phyloP scores from a whole-genome alignment of 2,329 filamentous ascomycete genomes.

The Penicillium nordicum region DNA sequence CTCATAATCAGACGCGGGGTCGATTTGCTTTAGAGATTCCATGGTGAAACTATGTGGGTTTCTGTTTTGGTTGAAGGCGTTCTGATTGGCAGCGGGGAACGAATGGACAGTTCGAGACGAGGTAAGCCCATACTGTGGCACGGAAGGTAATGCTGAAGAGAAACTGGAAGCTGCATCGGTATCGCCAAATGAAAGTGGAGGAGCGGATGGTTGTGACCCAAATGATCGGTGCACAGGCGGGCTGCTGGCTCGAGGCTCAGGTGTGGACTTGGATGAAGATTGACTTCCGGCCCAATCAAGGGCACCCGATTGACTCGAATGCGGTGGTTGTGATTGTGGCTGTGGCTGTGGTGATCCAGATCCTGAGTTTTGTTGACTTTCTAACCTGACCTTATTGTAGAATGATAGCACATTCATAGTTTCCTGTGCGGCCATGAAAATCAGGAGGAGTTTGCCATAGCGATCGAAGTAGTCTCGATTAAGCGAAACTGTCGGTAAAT shows the following conservation, averaged over 20 bases:
- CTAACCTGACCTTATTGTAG: conserved; percentile 15
- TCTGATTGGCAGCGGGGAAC: conserved; percentile 3
- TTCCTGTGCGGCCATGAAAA: conserved; percentile 41
- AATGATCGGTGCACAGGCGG: conserved; percentile 21
- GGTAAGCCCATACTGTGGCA: conserved; percentile 22
- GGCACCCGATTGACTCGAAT: conserved; percentile 1
- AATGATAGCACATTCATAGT: conserved; percentile 30
- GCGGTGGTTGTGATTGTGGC: conserved; percentile 13
- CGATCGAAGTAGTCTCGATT: conserved; percentile 38
- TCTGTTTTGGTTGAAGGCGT: conserved; percentile 8
- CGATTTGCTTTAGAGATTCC: conserved; percentile 30
- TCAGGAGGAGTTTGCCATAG: conserved; percentile 38
- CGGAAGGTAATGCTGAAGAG: conserved; percentile 22
- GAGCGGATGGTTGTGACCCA: conserved; percentile 19
- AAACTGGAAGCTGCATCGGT: conserved; percentile 28
- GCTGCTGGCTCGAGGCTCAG: conserved; percentile 12
- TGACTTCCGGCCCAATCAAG: conserved; percentile 6
- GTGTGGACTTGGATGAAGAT: conserved; percentile 5
- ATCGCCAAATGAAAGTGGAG: conserved; percentile 32
- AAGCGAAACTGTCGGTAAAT: conserved; percentile 30
- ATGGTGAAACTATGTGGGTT: conserved; percentile 34
- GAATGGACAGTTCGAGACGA: conserved; percentile 22
- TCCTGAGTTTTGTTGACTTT: conserved; percentile 8
- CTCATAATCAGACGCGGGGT: conserved; percentile 33
- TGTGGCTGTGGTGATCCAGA: conserved; percentile 1